Evolutionary conservation across 2,329 filamentous ascomycete genomes (phyloP), one percentile per base, ranked within the genome.

Genomic region (Fusarium tricinctum): DNA sequence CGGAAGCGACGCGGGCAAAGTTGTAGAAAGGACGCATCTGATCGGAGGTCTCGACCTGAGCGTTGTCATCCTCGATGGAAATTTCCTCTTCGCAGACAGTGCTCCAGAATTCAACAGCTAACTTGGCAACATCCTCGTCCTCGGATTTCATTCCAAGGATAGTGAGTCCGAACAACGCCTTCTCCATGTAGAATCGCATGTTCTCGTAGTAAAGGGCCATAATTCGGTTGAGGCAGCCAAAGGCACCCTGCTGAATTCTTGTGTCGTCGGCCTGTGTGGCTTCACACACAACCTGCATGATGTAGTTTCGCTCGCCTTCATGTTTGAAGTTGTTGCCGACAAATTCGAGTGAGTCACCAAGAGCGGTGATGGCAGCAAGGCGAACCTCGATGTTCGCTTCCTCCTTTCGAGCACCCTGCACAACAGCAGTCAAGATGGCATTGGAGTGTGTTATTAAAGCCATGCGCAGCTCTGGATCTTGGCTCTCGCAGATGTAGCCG

Each of bases 171-270:
- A 99, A 99, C 43, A 99, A 87, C 35, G 96, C 96, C 88, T 98
- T 98, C 86, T 99, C 96, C 96, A 99, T 99, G 85, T 99, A 99
- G 83, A 97, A 99, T 76, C 94, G 91, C 96, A 99, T 99, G 84
- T 97, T 97, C 76, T 99, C 96, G 80, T 99, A 99, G 86, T 99
- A 99, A 68, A 97, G 88, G 64, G 88, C 92, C 96, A 99, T 99
- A 81, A 99, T 98, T 76, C 96, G 90, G 87, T 99, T 99, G 73
- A 99, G 84, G 80, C 96, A 98, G 74, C 96, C 96, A 79, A 97
- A 99, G 43, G 96, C 93, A 65, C 94, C 94, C 79, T 97, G 93
- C 81, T 98, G 94, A 80, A 99, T 97, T 77, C 94, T 89, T 61
- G 88, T 88, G 80, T 99, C 96, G 2, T 92, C 86, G 73, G 95